A percentile compares a stretch with the other conserved stretches of the same genome.
These are phyloP conservation scores for Aethionema arabicum DNA, from an alignment of 345 rosid species.

Conservation along the genomic window DNA sequence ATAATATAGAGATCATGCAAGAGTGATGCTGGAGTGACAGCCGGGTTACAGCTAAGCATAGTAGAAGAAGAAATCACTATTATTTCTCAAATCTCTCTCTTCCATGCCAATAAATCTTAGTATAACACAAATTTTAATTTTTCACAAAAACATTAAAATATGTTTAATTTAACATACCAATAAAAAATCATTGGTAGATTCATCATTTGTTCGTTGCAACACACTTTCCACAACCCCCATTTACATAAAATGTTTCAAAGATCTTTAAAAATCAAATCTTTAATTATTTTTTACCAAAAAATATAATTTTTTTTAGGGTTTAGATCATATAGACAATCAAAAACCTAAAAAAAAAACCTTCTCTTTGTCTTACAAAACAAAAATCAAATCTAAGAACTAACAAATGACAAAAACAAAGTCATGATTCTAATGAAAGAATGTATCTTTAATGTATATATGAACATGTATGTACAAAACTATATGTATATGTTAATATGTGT, in stretches of 20 bases:
- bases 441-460: not conserved
- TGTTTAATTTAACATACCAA: not conserved
- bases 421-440: constrained; percentile 7
- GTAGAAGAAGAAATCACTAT: constrained; percentile 27
- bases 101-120: constrained; percentile 62
- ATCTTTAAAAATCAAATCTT: constrained; percentile 19
- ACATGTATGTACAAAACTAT: not conserved
- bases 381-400: not conserved
- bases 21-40: constrained; percentile 95
- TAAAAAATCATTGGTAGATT: constrained; percentile 24
- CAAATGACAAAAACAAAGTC: constrained; percentile 9
- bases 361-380: not conserved
- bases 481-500: not conserved
- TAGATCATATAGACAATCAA: constrained; percentile 5
- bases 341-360: not conserved
- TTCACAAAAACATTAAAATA: constrained; percentile 12
- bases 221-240: constrained; percentile 29
- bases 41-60: constrained; percentile 74
- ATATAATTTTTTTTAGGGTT: not conserved
- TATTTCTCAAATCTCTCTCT: constrained; percentile 40
- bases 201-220: constrained; percentile 44
- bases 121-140: constrained; percentile 38
- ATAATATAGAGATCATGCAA: constrained; percentile 75
- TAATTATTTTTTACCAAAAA: no score
- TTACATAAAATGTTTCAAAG: constrained; percentile 10